These are phyloP conservation scores for Gynochthodes officinalis DNA, from an alignment of 257 asterid species.

Conservation along the genomic window DNA sequence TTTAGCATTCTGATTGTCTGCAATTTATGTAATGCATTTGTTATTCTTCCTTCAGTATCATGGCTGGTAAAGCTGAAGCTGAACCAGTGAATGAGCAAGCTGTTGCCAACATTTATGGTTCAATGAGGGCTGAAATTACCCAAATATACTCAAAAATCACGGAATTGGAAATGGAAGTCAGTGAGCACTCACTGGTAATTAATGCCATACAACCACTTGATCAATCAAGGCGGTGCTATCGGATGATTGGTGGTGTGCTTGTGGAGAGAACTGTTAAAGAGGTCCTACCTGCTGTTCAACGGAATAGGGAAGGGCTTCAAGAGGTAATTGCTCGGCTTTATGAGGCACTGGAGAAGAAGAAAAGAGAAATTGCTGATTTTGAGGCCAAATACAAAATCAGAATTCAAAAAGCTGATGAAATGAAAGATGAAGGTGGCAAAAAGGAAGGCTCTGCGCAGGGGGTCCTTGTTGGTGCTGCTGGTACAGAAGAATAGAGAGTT, in stretches of 20 bases:
- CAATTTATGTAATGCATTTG: background rate
- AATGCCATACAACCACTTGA: constrained; percentile 90
- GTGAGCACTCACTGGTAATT: constrained; percentile 88
- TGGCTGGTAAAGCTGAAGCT: constrained; percentile 62
- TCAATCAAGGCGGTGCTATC: constrained; percentile 88
- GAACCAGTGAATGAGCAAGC: constrained; percentile 91
- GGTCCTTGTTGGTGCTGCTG: constrained; percentile 92
- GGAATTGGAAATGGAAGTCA: constrained; percentile 90
- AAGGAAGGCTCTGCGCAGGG: constrained; percentile 98
- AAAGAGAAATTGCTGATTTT: constrained; percentile 68
- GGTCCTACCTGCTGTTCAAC: constrained; percentile 86
- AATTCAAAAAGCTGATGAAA: constrained; percentile 67
- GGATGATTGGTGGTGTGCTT: constrained; percentile 97
- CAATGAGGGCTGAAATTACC: constrained; percentile 75
- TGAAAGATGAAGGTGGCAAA: constrained; percentile 68
- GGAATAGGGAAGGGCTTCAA: constrained; percentile 88
- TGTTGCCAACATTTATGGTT: constrained; percentile 73
- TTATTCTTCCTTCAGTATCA: constrained; percentile 19
- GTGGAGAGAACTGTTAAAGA: constrained; percentile 86
- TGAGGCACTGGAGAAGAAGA: constrained; percentile 88
- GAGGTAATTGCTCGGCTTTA: constrained; percentile 81
- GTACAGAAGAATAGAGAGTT: constrained; percentile 33
- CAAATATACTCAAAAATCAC: constrained; percentile 87
- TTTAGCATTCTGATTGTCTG: background rate
- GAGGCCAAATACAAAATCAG: constrained; percentile 90